These are phyloP conservation scores for Epithemia pelagica DNA, from an alignment of 108 stramenopile genomes.

Conservation along the genomic window DNA sequence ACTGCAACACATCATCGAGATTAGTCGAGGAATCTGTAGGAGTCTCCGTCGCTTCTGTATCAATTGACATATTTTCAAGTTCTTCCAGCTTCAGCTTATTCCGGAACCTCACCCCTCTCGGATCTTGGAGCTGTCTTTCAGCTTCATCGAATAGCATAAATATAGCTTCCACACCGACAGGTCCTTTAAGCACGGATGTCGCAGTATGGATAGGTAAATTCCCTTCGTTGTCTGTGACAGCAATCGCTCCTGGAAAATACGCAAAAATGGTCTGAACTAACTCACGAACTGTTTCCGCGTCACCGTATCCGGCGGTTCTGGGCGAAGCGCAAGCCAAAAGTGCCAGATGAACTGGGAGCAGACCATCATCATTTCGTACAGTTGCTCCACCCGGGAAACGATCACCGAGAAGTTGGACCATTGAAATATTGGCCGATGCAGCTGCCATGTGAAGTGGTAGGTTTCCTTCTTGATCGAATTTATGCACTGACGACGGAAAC, in stretches of 20 bases:
- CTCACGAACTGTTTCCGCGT: conserved; percentile 11
- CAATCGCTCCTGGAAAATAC: conserved; percentile 65
- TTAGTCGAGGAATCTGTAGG: not conserved
- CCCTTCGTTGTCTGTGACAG: conserved; percentile 70
- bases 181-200: conserved; percentile 49
- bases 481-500: conserved; percentile 66
- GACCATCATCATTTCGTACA: conserved; percentile 81
- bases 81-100: conserved; percentile 35
- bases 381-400: conserved; percentile 73
- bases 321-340: conserved; percentile 46
- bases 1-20: conserved; percentile 27
- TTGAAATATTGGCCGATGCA: conserved; percentile 60
- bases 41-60: conserved; percentile 9
- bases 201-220: conserved; percentile 78
- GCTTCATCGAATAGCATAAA: conserved; percentile 59
- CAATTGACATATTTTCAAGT: conserved; percentile 25
- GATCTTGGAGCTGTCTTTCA: conserved; percentile 37
- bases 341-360: conserved; percentile 73
- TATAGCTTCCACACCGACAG: conserved; percentile 55
- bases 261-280: conserved; percentile 34
- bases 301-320: conserved; percentile 11
- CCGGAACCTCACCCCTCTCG: conserved; percentile 26
- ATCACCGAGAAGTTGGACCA: conserved; percentile 69
- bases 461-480: conserved; percentile 80
- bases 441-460: conserved; percentile 81